Evolutionary conservation across 495 filamentous ascomycete genomes (phyloP), one percentile per base, ranked within the genome.

Genomic region (Daldinia bambusicola): DNA sequence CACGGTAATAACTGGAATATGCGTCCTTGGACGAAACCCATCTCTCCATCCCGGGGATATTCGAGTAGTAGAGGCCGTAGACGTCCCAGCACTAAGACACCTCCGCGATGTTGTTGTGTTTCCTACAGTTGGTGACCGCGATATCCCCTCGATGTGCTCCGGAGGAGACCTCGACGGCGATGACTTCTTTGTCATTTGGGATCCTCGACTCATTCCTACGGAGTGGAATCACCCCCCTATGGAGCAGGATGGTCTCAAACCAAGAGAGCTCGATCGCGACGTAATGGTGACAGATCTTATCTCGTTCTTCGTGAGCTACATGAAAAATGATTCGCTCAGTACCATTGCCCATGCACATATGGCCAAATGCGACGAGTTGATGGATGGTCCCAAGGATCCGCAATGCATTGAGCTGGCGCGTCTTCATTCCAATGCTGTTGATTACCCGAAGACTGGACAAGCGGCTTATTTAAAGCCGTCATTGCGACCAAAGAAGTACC

Each of bases 131-230:
- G 95, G 95, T 0, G 94, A 98, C 77, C 84, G 90, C 41, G 93
- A 94, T 69, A 78, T 99, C 30, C 86, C 93, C 7, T 92, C 90
- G 66, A 98, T 98, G 95, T 95, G 94, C 69, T 97, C 95, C 6
- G 95, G 95, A 2, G 96, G 95, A 5, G 95, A 99, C 77, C 83
- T 99, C 2, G 95, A 99, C 79, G 95, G 95, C 0, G 95, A 99
- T 71, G 96, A 98, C 75, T 99, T 91, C 75, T 86, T 97, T 26
- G 90, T 98, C 18, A 92, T 98, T 38, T 99, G 95, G 95, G 94
- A 99, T 71, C 73, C 83, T 37, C 86, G 90, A 50, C 82, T 99
- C 5, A 77, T 94, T 30, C 94, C 93, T 2, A 48, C 61, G 0
- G 81, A 90, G 53, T 92, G 89, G 86, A 91, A 93, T 63, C 79